Evolutionary conservation across 1,284 basidiomycete genomes (phyloP), one percentile per base, ranked within the genome.

Genomic region (Mycena citricolor): DNA sequence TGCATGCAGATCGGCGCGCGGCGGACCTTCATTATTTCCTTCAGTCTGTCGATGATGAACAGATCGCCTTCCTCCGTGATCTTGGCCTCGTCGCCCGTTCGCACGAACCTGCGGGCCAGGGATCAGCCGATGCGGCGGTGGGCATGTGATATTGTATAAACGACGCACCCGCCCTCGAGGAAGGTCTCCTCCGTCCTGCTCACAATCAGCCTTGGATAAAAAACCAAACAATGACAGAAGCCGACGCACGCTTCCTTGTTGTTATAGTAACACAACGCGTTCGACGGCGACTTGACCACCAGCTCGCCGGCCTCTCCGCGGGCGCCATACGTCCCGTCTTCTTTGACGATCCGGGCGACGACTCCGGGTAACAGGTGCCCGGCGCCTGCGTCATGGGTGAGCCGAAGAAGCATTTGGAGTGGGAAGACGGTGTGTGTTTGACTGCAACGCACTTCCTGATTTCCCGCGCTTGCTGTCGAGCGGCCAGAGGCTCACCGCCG

Each of bases 31-130:
- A 80, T 74, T 32, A 79, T 76, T 65, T 79, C 79, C 68, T 88
- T 88, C 43, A 88, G 64, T 24, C 86, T 73, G 60, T 88, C 85
- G 8, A 83, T 65, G 33, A 87, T 69, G 58, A 77, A 81, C 4
- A 88, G 50, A 47, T 86, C 79, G 7, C 73, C 72, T 44, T 80
- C 70, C 53, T 70, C 61, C 34, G 73, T 67, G 41, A 86, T 71
- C 47, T 69, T 63, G 4, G 78, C 84, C 57, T 83, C 77, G 55
- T 88, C 86, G 2, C 86, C 85, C 0, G 84, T 86, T 32, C 70
- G 73, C 5, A 88, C 71, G 82, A 82, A 88, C 24, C 82, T 79
- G 63, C 24, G 63, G 16, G n/a, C 17, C 24, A 22, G 12, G 12
- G 3, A 12, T 10, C 8, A 16, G 16, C 32, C 21, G n/a, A 22